Conservation (phyloP, 2,329 filamentous ascomycete species). For the Arthrobotrys megalospora region DNA sequence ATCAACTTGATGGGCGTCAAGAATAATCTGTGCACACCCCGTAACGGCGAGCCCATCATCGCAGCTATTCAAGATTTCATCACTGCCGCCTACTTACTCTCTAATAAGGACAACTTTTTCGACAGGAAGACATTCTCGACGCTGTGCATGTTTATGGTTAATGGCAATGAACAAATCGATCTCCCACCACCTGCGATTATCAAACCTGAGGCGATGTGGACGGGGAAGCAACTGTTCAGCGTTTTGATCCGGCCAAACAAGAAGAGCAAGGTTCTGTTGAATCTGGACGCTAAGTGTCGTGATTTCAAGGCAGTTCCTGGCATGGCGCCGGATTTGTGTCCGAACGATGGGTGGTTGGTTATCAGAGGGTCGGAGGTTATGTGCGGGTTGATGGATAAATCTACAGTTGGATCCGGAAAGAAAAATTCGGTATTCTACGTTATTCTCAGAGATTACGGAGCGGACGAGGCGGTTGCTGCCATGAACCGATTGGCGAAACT, state of each 20-base stretch:
- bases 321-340: slow-evolving; percentile 79
- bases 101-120: slow-evolving; percentile 92
- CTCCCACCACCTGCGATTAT: slow-evolving; percentile 88
- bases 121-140: slow-evolving; percentile 90
- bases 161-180: slow-evolving; percentile 82
- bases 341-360: slow-evolving; percentile 90
- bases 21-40: slow-evolving; percentile 93
- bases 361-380: slow-evolving; percentile 97
- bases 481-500: slow-evolving; percentile 96
- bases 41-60: slow-evolving; percentile 98
- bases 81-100: slow-evolving; percentile 90
- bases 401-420: slow-evolving; percentile 95
- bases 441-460: slow-evolving; percentile 93
- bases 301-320: slow-evolving; percentile 78
- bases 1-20: slow-evolving; percentile 98
- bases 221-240: slow-evolving; percentile 96
- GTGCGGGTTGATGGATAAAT: slow-evolving; percentile 98
- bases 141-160: slow-evolving; percentile 94
- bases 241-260: slow-evolving; percentile 91
- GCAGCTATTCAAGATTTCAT: slow-evolving; percentile 99
- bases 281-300: slow-evolving; percentile 92
- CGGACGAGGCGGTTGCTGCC: slow-evolving; percentile 85
- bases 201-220: slow-evolving; percentile 91
- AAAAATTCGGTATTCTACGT: slow-evolving; percentile 99
- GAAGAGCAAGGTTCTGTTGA: slow-evolving; percentile 84